phyloP scores from a whole-genome alignment of 225 moss, liverwort and hornwort genomes.

The Pseudoscleropodium purum region DNA sequence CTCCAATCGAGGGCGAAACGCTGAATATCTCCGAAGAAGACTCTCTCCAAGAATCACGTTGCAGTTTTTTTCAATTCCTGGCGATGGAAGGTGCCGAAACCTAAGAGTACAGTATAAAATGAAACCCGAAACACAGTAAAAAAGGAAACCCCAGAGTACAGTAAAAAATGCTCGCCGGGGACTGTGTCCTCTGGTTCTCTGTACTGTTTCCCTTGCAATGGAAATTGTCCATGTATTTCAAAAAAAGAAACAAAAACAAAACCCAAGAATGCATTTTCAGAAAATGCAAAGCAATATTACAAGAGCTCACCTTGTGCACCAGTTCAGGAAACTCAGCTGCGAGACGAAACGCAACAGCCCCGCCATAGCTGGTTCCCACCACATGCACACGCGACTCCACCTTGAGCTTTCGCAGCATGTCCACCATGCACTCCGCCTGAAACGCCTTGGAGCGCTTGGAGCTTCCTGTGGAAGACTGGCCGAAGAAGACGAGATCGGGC shows the following conservation, averaged over 20 bases:
- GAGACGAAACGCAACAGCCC: conserved; percentile 33
- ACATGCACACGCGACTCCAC: conserved; percentile 10
- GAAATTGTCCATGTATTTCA: no score
- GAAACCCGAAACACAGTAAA: no score
- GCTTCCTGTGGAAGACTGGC: conserved; percentile 21
- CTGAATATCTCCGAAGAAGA: neutral
- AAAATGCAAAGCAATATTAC: neutral
- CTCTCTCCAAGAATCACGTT: neutral
- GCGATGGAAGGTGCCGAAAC: neutral
- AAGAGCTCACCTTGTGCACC: neutral
- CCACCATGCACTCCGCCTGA: conserved; percentile 47
- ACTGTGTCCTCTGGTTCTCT: no score
- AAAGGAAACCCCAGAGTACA: no score
- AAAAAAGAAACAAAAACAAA: no score
- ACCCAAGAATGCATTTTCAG: no score
- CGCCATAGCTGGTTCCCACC: conserved; percentile 63
- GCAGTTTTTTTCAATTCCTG: no score
- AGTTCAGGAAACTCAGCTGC: conserved; percentile 23
- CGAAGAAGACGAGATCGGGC: conserved; percentile 58
- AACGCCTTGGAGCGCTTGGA: conserved; percentile 22
- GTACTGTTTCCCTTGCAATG: no score
- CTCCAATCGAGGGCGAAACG: neutral
- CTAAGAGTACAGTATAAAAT: no score
- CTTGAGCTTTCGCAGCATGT: conserved; percentile 18
- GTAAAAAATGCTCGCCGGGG: no score